Evolutionary conservation across 2,329 filamentous ascomycete species (phyloP).

Genomic region (Cladosporium austrohemisphaericum): DNA sequence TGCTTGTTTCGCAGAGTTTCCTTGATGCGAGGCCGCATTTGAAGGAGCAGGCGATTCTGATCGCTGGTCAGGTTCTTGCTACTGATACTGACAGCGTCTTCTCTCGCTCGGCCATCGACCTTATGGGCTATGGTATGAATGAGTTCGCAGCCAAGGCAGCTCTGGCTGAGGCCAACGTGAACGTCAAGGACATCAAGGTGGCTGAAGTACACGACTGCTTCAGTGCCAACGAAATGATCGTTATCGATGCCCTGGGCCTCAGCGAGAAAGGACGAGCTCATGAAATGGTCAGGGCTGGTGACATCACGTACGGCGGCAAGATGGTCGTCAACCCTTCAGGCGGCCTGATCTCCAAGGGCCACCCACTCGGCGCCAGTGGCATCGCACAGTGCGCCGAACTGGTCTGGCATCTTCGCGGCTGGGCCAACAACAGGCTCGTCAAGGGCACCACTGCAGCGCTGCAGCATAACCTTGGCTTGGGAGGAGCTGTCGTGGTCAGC

Average conservation of each 20-base stretch:
- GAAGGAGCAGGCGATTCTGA: conserved; percentile 74
- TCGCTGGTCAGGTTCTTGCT: conserved; percentile 83
- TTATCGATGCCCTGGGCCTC: conserved; percentile 80
- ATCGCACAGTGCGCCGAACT: conserved; percentile 92
- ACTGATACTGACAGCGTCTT: conserved; percentile 80
- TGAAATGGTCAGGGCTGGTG: conserved; percentile 79
- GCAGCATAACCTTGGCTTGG: conserved; percentile 90
- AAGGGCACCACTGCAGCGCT: conserved; percentile 67
- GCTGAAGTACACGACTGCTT: conserved; percentile 97
- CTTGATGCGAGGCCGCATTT: conserved; percentile 80
- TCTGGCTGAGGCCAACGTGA: conserved; percentile 67
- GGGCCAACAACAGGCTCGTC: conserved; percentile 84
- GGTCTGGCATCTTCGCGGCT: conserved; percentile 91
- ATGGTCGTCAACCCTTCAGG: conserved; percentile 89
- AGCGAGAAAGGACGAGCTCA: conserved; percentile 77
- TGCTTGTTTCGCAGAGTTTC: conserved; percentile 85
- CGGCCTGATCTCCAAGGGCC: conserved; percentile 92
- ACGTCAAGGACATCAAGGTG: conserved; percentile 68
- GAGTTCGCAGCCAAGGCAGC: conserved; percentile 66
- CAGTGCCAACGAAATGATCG: conserved; percentile 89
- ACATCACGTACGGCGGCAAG: conserved; percentile 84
- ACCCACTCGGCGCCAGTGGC: conserved; percentile 91
- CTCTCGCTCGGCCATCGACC: conserved; percentile 74
- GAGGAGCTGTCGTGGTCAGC: conserved; percentile 84
- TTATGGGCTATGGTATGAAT: conserved; percentile 86